Percentiles rank a stretch among this genome's conserved stretches.
These are phyloP conservation scores for Moesziomyces antarcticus DNA, from an alignment of 1,284 basidiomycete genomes.

Conservation along the genomic window DNA sequence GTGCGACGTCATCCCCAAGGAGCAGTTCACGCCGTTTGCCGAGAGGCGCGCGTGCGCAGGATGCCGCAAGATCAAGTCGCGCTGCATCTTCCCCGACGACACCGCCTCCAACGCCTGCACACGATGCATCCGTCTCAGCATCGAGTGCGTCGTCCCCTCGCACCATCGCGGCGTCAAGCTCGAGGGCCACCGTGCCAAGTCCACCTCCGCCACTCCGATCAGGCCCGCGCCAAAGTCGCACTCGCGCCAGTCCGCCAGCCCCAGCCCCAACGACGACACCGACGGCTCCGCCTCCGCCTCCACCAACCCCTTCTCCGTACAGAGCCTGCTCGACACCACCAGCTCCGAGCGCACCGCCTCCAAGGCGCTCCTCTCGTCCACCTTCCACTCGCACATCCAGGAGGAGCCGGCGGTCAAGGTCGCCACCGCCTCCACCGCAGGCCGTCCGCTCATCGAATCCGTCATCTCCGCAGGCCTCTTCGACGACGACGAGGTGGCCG, in stretches of 20 bases:
- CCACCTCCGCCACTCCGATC: conserved; percentile 11
- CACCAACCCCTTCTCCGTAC: conserved; percentile 46
- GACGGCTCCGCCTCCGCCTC: conserved; percentile 25
- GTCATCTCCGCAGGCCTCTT: conserved; percentile 45
- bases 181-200: conserved; percentile 23
- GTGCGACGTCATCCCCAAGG: conserved; percentile 52
- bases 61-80: conserved; percentile 54
- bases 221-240: conserved; percentile 26
- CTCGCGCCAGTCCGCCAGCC: conserved; percentile 29
- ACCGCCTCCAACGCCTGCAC: conserved; percentile 27
- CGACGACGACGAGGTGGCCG: conserved; percentile 41
- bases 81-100: conserved; percentile 49
- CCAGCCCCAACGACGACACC: conserved; percentile 25
- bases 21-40: conserved; percentile 45
- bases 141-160: conserved; percentile 37
- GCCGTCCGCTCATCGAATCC: conserved; percentile 46
- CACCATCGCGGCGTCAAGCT: conserved; percentile 50
- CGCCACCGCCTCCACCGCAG: conserved; percentile 21
- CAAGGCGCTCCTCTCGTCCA: conserved; percentile 48
- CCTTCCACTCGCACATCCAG: conserved; percentile 42
- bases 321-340: conserved; percentile 47
- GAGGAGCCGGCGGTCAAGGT: conserved; percentile 45
- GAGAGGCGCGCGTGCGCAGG: conserved; percentile 44
- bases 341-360: conserved; percentile 37
- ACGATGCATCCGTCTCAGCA: conserved; percentile 40